Evolutionary conservation across 495 filamentous ascomycete genomes (phyloP), one percentile per base, ranked within the genome.

Genomic region (Tetracladium marchalianum): DNA sequence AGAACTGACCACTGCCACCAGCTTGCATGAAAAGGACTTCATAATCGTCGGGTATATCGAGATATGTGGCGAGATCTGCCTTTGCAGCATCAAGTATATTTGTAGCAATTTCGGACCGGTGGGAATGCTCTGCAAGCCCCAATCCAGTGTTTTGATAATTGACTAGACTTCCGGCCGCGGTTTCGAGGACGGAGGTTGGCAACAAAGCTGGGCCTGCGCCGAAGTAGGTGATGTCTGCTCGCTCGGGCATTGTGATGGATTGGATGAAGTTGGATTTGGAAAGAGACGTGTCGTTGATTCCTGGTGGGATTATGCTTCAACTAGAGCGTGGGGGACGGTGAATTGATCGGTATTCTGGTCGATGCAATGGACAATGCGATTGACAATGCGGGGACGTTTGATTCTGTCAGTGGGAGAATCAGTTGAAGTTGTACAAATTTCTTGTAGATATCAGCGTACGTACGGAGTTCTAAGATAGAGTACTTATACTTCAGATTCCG

Each of bases 161-260:
- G 46, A 90, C 65, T 35, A 95, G 81, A 11, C 85, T 80, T 57
- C 77, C 60, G 5, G 86, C 76, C 46, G 86, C 90, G 27, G 66
- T 68, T 51, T 84, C 76, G 42, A 95, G 76, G 19, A 96, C 82
- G 10, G 73, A 53, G 8, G 83, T 92, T 2, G 89, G 89, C 2
- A 97, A 73, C 34, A 77, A 69, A 19, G 90, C 88, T 36, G 90
- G 90, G 45, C 90, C 89, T 18, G 89, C 89, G 46, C 89, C 89
- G 58, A 92, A 87, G 67, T 89, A 87, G 48, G 73, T 64, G 56
- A 87, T 70, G 54, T 87, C 77, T 62, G 73, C 66, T 55, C 84
- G 66, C 24, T 65, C 46, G 43, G 75, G 76, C 74, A 79, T 27
- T 27, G 22, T 27, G 22, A 27, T 7, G 22, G 7, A 27, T 27